Base-by-base conservation (phyloP, 441 rosid species). In the Arabidopsis lyrata region DNA sequence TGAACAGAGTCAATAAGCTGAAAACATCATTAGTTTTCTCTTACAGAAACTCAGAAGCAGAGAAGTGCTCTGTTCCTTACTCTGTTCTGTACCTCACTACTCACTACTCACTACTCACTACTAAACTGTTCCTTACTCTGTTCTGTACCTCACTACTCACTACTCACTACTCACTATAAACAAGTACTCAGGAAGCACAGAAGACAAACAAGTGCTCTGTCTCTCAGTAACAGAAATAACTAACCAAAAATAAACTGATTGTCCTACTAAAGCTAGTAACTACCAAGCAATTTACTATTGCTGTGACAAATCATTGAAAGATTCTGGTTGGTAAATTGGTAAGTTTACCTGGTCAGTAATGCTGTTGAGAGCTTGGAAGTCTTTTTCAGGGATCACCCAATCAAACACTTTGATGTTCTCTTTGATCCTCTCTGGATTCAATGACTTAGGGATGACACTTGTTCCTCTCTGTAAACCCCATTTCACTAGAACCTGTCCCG, bases 391-490 rank as follows among this genome's bases (percentile, higher is more conserved):
- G 4, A 85, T 79, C 60, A 76, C 75, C 86, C 89, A 84, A 27
- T 78, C 85, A 35, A 73, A 87, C 44, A 80, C 83, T 71, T 70
- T 74, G 24, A 81, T 78, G 80, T 83, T 86, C 77, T 84, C 85
- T 44, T 74, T 83, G 80, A 84, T 81, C 44, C 86, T 83, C 2
- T 80, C 84, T 16, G 85, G 74, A 65, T 82, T 68, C 62, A 22
- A 56, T 42, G 89, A 82, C 77, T 85, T 87, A 16, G 88, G 88
- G 50, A 80, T 52, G 12, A 75, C 89, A 63, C 88, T 84, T 1
- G 83, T 85, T 52, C 87, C 86, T 74, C 86, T 83, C 66, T 77
- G 85, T 7, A 87, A 1, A 0, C 77, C 88, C 88, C 88, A 82
- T 44, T 66, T 79, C 44, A 87, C 79, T 39, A 87, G 75, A 32